These are phyloP conservation scores for Saitozyma sp. DNA, from an alignment of 768 basidiomycete genomes.

Conservation along the genomic window DNA sequence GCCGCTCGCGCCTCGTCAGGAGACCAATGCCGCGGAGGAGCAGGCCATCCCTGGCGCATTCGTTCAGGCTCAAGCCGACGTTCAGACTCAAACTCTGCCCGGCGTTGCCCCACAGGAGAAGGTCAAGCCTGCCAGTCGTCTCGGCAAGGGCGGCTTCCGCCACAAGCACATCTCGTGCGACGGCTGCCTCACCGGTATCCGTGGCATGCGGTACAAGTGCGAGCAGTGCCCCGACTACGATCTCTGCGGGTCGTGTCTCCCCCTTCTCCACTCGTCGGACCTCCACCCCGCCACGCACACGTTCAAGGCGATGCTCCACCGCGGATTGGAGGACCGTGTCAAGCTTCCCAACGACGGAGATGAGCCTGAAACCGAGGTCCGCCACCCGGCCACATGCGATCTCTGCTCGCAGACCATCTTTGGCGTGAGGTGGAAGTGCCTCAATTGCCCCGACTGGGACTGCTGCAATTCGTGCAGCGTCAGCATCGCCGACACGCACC, in stretches of 20 bases:
- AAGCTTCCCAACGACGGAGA: conserved; percentile 16
- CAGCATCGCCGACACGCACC: conserved; percentile 33
- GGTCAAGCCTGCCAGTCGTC: conserved; percentile 13
- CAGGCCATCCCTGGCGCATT: conserved; percentile 43
- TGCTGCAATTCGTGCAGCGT: conserved; percentile 39
- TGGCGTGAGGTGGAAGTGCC: conserved; percentile 49
- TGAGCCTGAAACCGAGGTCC: background rate
- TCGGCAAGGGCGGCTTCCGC: conserved; percentile 39
- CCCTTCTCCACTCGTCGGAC: conserved; percentile 37
- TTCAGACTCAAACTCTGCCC: conserved; percentile 16
- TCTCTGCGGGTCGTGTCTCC: conserved; percentile 48
- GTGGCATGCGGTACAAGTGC: conserved; percentile 50
- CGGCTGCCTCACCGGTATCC: conserved; percentile 36
- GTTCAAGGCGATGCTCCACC: conserved; percentile 48
- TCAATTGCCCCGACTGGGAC: conserved; percentile 52
- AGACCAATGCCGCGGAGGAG: conserved; percentile 17
- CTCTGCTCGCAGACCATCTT: conserved; percentile 40
- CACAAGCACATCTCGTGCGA: conserved; percentile 42
- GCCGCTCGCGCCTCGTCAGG: conserved; percentile 10
- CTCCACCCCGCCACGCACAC: conserved; percentile 42
- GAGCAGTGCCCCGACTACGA: conserved; percentile 46
- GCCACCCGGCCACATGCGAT: conserved; percentile 45
- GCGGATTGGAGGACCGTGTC: conserved; percentile 40
- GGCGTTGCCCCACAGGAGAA: conserved; percentile 5
- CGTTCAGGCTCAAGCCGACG: conserved; percentile 11